Conservation (phyloP, 148 eudicot genomes). For the Agrostemma githago region DNA sequence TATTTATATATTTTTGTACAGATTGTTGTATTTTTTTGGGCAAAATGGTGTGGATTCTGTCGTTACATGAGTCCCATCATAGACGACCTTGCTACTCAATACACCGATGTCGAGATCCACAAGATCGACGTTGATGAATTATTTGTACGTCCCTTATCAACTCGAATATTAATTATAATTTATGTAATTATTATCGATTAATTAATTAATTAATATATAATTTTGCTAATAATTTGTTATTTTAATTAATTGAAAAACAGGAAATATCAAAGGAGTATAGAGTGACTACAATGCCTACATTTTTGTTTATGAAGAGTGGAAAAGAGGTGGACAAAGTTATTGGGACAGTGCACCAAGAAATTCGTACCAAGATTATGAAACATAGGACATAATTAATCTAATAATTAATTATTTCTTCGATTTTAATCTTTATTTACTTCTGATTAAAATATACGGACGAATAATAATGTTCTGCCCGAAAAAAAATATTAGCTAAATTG, state of each 20-base stretch:
- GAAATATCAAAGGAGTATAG: constrained; percentile 38
- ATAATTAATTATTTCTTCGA: no score
- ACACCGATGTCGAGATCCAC: constrained; percentile 60
- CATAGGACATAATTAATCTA: constrained; percentile 15
- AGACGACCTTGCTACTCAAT: constrained; percentile 51
- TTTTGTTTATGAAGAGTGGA: constrained; percentile 42
- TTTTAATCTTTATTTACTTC: no score
- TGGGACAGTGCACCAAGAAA: constrained; percentile 42
- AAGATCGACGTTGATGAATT: constrained; percentile 83
- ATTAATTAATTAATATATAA: no score
- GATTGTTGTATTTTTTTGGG: constrained; percentile 68
- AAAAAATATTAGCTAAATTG: no score
- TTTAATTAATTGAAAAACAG: constrained; percentile 19
- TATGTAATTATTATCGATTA: neutral
- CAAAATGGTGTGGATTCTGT: constrained; percentile 81
- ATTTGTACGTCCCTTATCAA: constrained; percentile 31
- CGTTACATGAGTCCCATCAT: constrained; percentile 47
- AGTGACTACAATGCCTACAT: constrained; percentile 42
- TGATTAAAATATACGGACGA: no score
- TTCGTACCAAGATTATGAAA: constrained; percentile 41
- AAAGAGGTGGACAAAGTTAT: constrained; percentile 40
- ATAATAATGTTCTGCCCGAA: no score
- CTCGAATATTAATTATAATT: neutral
- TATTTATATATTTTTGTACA: neutral
- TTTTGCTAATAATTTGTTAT: neutral